These are phyloP conservation scores for Umbellularia californica DNA, from an alignment of 164 flowering plant genomes.

Conservation along the genomic window DNA sequence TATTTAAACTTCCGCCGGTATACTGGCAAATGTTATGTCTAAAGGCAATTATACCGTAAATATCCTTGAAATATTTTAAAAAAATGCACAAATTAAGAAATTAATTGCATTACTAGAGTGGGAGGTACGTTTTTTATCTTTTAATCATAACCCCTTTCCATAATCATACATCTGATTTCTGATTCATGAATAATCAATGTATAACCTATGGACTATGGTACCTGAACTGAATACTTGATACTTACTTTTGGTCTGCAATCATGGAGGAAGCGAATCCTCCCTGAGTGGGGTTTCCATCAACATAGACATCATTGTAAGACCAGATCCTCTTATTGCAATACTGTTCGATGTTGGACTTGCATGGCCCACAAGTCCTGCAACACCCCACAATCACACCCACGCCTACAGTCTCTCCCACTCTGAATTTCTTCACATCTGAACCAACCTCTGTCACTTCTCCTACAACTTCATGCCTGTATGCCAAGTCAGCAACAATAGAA, in stretches of 20 bases:
- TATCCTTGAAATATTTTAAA: too few relatives aligned
- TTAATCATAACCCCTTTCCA: too few relatives aligned
- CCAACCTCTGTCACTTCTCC: constrained; percentile 63
- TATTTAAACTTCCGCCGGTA: too few relatives aligned
- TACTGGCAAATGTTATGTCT: too few relatives aligned
- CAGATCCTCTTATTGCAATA: constrained; percentile 90
- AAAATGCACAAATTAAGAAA: too few relatives aligned
- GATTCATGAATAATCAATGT: too few relatives aligned
- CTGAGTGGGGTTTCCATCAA: constrained; percentile 86
- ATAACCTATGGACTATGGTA: too few relatives aligned
- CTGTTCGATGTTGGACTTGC: constrained; percentile 71
- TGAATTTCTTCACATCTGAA: constrained; percentile 37
- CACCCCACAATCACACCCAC: constrained; percentile 54
- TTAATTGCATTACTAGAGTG: too few relatives aligned
- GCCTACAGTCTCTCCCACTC: constrained; percentile 53
- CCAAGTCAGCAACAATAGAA: background rate
- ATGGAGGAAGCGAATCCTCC: constrained; percentile 80
- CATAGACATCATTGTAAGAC: constrained; percentile 82
- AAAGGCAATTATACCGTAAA: too few relatives aligned
- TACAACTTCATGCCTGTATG: constrained; percentile 56
- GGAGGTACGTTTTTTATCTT: too few relatives aligned
- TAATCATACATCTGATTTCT: too few relatives aligned
- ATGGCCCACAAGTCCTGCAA: constrained; percentile 56
- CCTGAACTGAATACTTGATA: background rate
- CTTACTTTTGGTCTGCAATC: constrained; percentile 84